Evolutionary conservation across 768 basidiomycete species (phyloP).

Genomic region (Psilocybe subaeruginosa): DNA sequence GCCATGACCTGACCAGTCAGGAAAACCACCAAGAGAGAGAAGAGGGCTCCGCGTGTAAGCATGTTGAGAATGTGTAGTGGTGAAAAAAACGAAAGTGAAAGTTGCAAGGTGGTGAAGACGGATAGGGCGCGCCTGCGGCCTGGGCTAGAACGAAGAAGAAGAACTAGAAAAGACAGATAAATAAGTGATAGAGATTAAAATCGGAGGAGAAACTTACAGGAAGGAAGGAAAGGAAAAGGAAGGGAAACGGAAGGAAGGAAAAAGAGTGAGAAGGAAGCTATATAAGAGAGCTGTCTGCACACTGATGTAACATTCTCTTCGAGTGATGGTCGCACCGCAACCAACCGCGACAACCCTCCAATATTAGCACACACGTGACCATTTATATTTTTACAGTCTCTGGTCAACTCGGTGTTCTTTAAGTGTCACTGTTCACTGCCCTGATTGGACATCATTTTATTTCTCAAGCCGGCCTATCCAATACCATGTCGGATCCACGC

Average conservation of each 20-base stretch:
- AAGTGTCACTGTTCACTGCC: neutral
- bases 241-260: slow-evolving; percentile 15
- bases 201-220: slow-evolving; percentile 11
- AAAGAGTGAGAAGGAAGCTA: slow-evolving; percentile 17
- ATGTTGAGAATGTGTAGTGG: slow-evolving; percentile 34
- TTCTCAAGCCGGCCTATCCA: slow-evolving; percentile 3
- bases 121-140: slow-evolving; percentile 39
- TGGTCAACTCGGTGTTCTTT: neutral
- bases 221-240: slow-evolving; percentile 19
- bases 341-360: slow-evolving; percentile 9
- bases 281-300: slow-evolving; percentile 20
- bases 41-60: slow-evolving; percentile 43
- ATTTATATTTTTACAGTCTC: slow-evolving; percentile 9
- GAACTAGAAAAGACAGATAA: slow-evolving; percentile 2
- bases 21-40: slow-evolving; percentile 43
- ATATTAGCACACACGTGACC: slow-evolving; percentile 19
- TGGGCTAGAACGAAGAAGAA: slow-evolving; percentile 28
- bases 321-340: slow-evolving; percentile 23
- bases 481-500: slow-evolving; percentile 76
- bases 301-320: slow-evolving; percentile 11
- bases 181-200: slow-evolving; percentile 13
- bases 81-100: slow-evolving; percentile 19
- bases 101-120: slow-evolving; percentile 23
- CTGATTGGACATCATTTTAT: neutral
- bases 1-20: slow-evolving; percentile 48